Evolutionary conservation across 2,329 filamentous ascomycete genomes (phyloP), one percentile per base, ranked within the genome.

Genomic region (Fusarium graminum): DNA sequence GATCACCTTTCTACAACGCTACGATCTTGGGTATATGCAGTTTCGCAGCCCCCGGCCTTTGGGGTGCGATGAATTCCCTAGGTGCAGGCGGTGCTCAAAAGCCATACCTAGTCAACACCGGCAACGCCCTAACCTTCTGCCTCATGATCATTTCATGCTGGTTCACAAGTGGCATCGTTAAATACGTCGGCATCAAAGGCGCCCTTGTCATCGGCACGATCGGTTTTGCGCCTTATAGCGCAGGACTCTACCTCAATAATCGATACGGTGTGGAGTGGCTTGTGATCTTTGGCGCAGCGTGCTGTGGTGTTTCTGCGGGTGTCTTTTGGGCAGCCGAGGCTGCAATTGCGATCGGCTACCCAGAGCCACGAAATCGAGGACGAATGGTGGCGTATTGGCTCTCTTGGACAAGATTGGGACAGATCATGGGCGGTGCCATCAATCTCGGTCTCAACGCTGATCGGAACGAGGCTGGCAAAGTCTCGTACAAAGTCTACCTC

Each of bases 321-420:
- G 73, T 78, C 0, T 68, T 79, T 8, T 80, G 78, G 78, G 75
- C 77, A 0, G 67, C 76, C 2, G 75, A 80, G 40, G 75, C 71
- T 0, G 74, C 73, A 2, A 76, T 79, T 12, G 77, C 74, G 0
- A 82, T 92, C 9, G 81, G 85, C 0, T 92, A 92, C 62, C 88
- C 89, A 0, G 89, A 91, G 61, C 87, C 88, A 0, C 83, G 83
- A 51, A 88, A 89, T 29, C 82, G 85, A 65, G 88, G 86, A 0
- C 80, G 81, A 2, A 83, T 86, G 44, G 78, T 91, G 0, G 89
- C 88, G 0, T 86, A 88, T 66, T 92, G 89, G 89, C 79, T 91
- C 16, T 78, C 76, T 0, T 83, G 79, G 80, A 22, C 88, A 83
- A 2, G 88, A 86, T 68, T 87, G 89, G 65, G 70, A 2, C 67